phyloP scores from a whole-genome alignment of 2,329 filamentous ascomycete species.

The Pyrenophora graminea region DNA sequence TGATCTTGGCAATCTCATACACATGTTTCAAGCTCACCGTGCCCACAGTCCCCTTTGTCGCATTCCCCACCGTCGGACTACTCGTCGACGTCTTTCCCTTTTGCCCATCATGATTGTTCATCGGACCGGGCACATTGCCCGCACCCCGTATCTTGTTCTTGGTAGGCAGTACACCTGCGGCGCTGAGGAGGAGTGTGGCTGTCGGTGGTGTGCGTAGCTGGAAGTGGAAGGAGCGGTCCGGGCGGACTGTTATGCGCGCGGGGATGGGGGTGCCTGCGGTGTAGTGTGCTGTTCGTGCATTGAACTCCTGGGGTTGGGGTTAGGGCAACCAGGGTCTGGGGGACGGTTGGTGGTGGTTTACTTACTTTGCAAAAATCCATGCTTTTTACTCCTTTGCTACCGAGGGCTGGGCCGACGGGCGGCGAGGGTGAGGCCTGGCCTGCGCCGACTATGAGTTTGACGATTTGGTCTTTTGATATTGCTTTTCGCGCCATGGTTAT shows the following conservation, averaged over 20 bases:
- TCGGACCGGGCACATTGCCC: conserved; percentile 55
- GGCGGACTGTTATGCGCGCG: conserved; percentile 86
- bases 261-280: conserved; percentile 82
- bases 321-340: neutral
- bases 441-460: conserved; percentile 97
- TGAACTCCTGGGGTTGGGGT: conserved; percentile 77
- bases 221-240: conserved; percentile 91
- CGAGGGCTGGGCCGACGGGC: conserved; percentile 92
- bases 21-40: conserved; percentile 91
- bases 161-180: conserved; percentile 74
- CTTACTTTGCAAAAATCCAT: conserved; percentile 89
- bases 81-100: conserved; percentile 43
- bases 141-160: conserved; percentile 79
- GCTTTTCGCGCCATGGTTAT: conserved; percentile 44
- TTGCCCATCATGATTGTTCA: conserved; percentile 45
- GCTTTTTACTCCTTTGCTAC: conserved; percentile 96
- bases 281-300: conserved; percentile 88
- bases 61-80: conserved; percentile 54
- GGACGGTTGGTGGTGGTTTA: neutral
- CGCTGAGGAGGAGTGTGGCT: conserved; percentile 83
- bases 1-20: conserved; percentile 97
- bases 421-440: conserved; percentile 94
- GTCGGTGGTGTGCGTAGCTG: conserved; percentile 94
- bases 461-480: conserved; percentile 59
- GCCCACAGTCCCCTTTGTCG: conserved; percentile 78